Base-by-base conservation (phyloP, 768 basidiomycete genomes). In the Rhodosporidiobolus odoratus region DNA sequence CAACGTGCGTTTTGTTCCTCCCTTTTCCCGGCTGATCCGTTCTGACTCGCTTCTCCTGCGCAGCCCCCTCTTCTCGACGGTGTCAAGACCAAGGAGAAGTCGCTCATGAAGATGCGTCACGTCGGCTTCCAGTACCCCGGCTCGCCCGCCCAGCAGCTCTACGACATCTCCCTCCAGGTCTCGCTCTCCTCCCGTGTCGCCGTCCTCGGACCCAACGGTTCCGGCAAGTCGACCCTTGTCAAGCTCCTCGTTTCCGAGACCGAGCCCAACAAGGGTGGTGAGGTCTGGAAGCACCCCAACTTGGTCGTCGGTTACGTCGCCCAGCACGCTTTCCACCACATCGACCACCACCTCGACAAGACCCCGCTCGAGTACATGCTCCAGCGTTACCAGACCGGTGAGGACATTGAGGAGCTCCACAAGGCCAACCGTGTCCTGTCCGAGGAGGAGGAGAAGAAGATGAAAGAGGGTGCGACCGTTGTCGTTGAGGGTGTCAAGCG, bases 371-470 rank as follows among this genome's bases (percentile, higher is more conserved):
- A 89, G 63, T 98, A 98, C 79, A 95, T 97, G 76, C 94, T 96
- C 82, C 96, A 93, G 92, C 90, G 94, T 76, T 98, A 92, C 87
- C 94, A 97, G 80, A 94, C 95, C 79, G 95, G 94, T 62, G 91
- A 97, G 81, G 94, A 98, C 84, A 88, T 92, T 75, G 94, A 98
- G 81, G 82, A 96, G 48, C 77, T 96, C 75, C 90, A 92, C 81
- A 96, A 97, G 81, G 86, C 85, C 13, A 94, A 90, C 19, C 91
- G 95, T 68, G 86, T 86, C 45, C 80, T 98, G 75, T 89, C 91
- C 30, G 85, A 86, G 38, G 93, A 91, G 79, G 95, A 97, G 78
- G 86, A 88, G 80, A 84, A 82, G 23, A 76, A 89, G 70, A 83
- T 94, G 76, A 91, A 96, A 70, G 85, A 86, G 69, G 91, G 86